These are phyloP conservation scores for Coffea eugenioides DNA, from an alignment of 257 asterid genomes.

Conservation along the genomic window DNA sequence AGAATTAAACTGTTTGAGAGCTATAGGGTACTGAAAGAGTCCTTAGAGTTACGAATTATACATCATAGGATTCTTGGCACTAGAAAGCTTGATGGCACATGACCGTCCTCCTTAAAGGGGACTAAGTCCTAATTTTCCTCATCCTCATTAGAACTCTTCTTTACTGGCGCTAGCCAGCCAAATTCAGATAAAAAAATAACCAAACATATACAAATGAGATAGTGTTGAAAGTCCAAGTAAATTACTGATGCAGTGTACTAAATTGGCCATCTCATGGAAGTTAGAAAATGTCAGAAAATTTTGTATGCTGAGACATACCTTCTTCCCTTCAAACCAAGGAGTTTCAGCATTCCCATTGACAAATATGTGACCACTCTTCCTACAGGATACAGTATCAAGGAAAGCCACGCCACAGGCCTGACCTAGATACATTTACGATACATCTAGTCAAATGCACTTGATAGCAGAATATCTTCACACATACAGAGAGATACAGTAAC, in stretches of 20 bases:
- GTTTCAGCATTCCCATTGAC: slow-evolving; percentile 97
- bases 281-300: neutral
- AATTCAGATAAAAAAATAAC: neutral
- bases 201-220: neutral
- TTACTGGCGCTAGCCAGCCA: neutral
- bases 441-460: slow-evolving; percentile 24
- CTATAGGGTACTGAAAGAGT: neutral
- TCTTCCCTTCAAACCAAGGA: slow-evolving; percentile 93
- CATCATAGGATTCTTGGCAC: neutral
- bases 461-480: slow-evolving; percentile 4
- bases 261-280: neutral
- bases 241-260: neutral
- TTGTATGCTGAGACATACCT: slow-evolving; percentile 41
- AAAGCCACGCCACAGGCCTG: slow-evolving; percentile 99
- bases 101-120: neutral
- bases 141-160: neutral
- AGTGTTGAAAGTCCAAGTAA: neutral
- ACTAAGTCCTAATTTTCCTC: neutral
- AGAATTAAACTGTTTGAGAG: neutral
- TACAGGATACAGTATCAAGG: slow-evolving; percentile 84
- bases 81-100: neutral
- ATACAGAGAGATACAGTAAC: neutral
- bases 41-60: neutral
- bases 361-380: slow-evolving; percentile 95
- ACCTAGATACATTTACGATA: slow-evolving; percentile 61